phyloP scores from a whole-genome alignment of 2,329 filamentous ascomycete genomes.

The Didymella pomorum region DNA sequence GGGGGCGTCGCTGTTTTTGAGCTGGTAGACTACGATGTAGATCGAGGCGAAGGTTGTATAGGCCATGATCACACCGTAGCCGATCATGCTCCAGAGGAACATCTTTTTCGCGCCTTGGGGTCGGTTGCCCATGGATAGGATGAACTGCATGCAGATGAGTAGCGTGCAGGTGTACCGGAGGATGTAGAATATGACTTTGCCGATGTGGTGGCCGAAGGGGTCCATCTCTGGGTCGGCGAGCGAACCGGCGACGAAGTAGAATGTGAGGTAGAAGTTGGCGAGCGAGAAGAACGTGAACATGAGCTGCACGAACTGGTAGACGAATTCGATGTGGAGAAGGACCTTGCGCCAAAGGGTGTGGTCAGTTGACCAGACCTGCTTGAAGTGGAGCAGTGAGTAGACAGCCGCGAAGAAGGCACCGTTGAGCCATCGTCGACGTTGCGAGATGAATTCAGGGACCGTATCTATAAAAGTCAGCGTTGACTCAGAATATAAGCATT shows the following conservation, averaged over 20 bases:
- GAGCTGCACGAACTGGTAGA: constrained; percentile 92
- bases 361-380: constrained; percentile 91
- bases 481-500: not conserved
- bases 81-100: constrained; percentile 85
- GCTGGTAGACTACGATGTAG: constrained; percentile 87
- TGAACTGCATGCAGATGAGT: constrained; percentile 93
- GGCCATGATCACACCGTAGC: constrained; percentile 93
- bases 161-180: constrained; percentile 86
- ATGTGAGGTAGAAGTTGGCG: constrained; percentile 98
- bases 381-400: constrained; percentile 94
- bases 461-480: constrained; percentile 64
- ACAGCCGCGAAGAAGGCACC: constrained; percentile 98
- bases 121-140: constrained; percentile 93
- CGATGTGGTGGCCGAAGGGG: constrained; percentile 89
- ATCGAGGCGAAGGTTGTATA: constrained; percentile 91
- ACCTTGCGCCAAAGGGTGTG: constrained; percentile 90
- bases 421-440: constrained; percentile 95
- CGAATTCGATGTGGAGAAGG: constrained; percentile 90
- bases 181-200: constrained; percentile 83
- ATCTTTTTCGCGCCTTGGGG: constrained; percentile 93
- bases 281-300: constrained; percentile 98
- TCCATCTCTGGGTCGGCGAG: constrained; percentile 80
- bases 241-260: constrained; percentile 96
- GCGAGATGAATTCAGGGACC: constrained; percentile 96
- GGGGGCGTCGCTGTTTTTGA: constrained; percentile 62